phyloP scores from a whole-genome alignment of 2,329 filamentous ascomycete genomes.

The Ascomycota sp. region DNA sequence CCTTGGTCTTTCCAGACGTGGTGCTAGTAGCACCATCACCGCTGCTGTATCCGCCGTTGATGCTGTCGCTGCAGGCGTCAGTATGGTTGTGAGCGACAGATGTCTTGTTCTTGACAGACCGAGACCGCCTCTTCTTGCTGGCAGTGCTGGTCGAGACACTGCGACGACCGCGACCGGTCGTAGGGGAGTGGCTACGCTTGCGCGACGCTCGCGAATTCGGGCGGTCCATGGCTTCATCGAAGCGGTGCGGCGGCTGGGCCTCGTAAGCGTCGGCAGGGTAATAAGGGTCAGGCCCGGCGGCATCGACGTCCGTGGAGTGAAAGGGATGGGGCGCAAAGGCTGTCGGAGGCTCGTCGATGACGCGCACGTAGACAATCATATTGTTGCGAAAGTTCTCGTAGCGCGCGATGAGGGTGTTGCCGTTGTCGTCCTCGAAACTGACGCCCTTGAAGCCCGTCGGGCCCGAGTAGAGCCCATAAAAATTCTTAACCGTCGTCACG shows the following conservation, averaged over 20 bases:
- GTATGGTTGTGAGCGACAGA: conserved; percentile 22
- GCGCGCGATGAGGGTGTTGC: conserved; percentile 78
- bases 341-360: conserved; percentile 41
- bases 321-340: conserved; percentile 25
- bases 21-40: conserved; percentile 66
- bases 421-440: conserved; percentile 81
- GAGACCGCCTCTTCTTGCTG: conserved; percentile 46
- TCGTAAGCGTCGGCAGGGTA: conserved; percentile 25
- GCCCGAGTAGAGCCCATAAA: conserved; percentile 83
- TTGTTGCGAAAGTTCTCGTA: conserved; percentile 91
- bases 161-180: conserved; percentile 46
- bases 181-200: conserved; percentile 61
- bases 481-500: conserved; percentile 96
- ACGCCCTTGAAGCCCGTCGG: conserved; percentile 53
- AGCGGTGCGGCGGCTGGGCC: conserved; percentile 30
- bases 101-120: conserved; percentile 48
- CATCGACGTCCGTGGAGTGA: conserved; percentile 29
- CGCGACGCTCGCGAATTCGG: conserved; percentile 50
- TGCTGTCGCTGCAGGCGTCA: conserved; percentile 43
- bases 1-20: conserved; percentile 51
- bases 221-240: conserved; percentile 41
- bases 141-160: conserved; percentile 50
- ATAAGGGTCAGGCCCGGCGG: conserved; percentile 28
- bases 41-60: conserved; percentile 68
- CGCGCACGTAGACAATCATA: conserved; percentile 84